Evolutionary conservation across 257 asterid species (phyloP).

Genomic region (Gentiana macrophylla): DNA sequence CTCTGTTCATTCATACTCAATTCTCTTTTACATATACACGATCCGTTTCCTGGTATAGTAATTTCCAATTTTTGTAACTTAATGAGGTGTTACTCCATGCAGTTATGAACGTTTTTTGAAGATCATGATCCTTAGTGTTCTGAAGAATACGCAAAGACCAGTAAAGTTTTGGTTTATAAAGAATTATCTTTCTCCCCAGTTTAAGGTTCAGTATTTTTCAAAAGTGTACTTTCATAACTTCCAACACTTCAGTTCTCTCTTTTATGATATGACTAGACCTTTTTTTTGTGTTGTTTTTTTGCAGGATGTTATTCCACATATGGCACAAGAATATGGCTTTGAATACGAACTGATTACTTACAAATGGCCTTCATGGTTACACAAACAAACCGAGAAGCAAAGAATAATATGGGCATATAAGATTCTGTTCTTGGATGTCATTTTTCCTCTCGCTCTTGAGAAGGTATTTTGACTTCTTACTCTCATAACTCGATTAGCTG

Average conservation of each 20-base stretch:
- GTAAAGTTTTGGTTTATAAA: slow-evolving; percentile 98
- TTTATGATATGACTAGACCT: slow-evolving; percentile 1
- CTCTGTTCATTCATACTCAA: slow-evolving; percentile 6
- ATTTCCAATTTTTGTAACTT: not conserved
- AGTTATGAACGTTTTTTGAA: slow-evolving; percentile 94
- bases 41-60: not conserved
- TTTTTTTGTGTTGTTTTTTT: slow-evolving; percentile 11
- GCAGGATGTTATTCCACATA: slow-evolving; percentile 90
- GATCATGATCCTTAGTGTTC: slow-evolving; percentile 89
- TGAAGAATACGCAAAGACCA: slow-evolving; percentile 79
- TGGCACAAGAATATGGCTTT: slow-evolving; percentile 90
- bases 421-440: slow-evolving; percentile 94
- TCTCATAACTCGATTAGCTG: not conserved
- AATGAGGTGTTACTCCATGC: slow-evolving; percentile 21
- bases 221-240: slow-evolving; percentile 4
- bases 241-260: slow-evolving; percentile 6
- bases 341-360: slow-evolving; percentile 88
- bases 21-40: slow-evolving; percentile 2
- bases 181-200: slow-evolving; percentile 97
- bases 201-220: slow-evolving; percentile 47
- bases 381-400: slow-evolving; percentile 95
- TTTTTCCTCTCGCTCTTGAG: slow-evolving; percentile 92
- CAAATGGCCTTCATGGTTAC: slow-evolving; percentile 99
- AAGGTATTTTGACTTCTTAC: slow-evolving; percentile 36
- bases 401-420: slow-evolving; percentile 96